Evolutionary conservation across 2,329 filamentous ascomycete species (phyloP).

Genomic region (Aureobasidium subglaciale): DNA sequence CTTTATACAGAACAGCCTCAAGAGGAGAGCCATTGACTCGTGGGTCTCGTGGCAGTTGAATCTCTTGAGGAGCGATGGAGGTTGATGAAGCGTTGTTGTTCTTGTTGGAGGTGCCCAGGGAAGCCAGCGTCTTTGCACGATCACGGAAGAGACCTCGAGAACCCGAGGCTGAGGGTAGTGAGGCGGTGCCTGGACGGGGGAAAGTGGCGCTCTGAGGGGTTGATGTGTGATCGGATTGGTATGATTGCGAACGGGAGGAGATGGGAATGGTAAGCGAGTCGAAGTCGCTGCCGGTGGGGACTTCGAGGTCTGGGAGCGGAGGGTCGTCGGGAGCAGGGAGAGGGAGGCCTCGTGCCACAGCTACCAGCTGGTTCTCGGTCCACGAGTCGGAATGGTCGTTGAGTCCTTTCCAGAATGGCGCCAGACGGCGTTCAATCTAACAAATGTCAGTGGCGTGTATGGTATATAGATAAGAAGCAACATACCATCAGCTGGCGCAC

Average conservation of each 20-base stretch:
- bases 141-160: constrained; percentile 61
- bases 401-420: constrained; percentile 91
- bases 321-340: constrained; percentile 80
- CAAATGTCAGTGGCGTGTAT: neutral
- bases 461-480: neutral
- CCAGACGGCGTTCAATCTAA: constrained; percentile 85
- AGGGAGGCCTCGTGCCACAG: constrained; percentile 74
- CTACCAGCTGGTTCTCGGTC: constrained; percentile 93
- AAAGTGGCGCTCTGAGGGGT: constrained; percentile 53
- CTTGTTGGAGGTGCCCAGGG: constrained; percentile 65
- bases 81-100: constrained; percentile 61
- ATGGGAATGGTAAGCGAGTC: constrained; percentile 75
- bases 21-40: constrained; percentile 91
- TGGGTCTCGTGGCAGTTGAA: constrained; percentile 72
- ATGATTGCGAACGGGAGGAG: constrained; percentile 66
- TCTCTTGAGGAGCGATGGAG: constrained; percentile 67
- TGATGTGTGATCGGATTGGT: constrained; percentile 58
- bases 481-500: constrained; percentile 86
- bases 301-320: constrained; percentile 56
- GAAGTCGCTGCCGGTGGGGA: constrained; percentile 54
- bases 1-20: constrained; percentile 89
- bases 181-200: constrained; percentile 54
- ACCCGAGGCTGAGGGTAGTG: constrained; percentile 37
- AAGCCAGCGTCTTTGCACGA: constrained; percentile 81
- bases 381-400: constrained; percentile 83